Conservation (phyloP, 129 eudicot species). For the Arctium minus region DNA sequence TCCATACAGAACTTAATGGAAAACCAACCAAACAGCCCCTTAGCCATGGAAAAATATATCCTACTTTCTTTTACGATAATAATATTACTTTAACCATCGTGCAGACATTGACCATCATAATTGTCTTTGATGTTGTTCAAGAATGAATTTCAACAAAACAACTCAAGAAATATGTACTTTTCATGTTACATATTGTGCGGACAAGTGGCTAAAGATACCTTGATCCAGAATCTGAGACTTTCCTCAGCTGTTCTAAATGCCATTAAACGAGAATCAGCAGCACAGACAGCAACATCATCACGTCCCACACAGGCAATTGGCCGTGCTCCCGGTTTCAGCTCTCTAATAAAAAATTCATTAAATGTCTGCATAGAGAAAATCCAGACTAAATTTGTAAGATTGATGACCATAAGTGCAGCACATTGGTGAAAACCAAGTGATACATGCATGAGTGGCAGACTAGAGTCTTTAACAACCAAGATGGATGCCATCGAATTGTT, state of each 20-base stretch:
- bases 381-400: neutral
- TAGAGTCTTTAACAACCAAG: neutral
- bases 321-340: constrained; percentile 80
- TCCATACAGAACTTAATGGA: too few species aligned
- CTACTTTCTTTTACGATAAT: neutral
- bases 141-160: neutral
- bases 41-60: neutral
- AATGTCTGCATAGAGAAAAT: constrained; percentile 68
- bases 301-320: constrained; percentile 58
- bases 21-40: too few species aligned
- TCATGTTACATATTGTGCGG: neutral
- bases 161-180: neutral
- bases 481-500: neutral
- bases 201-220: constrained; percentile 40
- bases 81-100: neutral
- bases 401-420: neutral
- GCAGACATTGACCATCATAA: neutral
- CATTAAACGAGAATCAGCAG: constrained; percentile 93
- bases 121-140: constrained; percentile 3
- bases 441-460: neutral
- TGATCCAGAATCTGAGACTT: constrained; percentile 83
- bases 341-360: constrained; percentile 93
- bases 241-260: constrained; percentile 69
- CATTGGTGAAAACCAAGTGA: neutral
- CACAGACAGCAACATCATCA: constrained; percentile 91